Conservation (phyloP, 2,329 filamentous ascomycete species). For the Neocucurbitaria cava region DNA sequence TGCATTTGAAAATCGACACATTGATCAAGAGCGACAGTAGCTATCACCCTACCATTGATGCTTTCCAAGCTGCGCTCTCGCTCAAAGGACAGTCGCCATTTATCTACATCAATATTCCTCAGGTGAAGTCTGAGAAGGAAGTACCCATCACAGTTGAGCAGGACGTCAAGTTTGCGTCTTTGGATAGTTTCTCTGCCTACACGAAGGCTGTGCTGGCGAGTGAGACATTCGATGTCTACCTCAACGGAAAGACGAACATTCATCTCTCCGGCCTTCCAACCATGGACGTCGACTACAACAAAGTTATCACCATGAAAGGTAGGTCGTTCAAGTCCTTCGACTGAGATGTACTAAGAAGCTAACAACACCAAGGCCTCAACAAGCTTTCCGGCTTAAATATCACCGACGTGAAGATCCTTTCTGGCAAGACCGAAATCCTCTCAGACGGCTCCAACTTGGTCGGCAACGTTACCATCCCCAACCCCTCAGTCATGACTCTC, state of each 20-base stretch:
- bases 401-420: slow-evolving; percentile 58
- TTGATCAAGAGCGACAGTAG: slow-evolving; percentile 56
- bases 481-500: slow-evolving; percentile 68
- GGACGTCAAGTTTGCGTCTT: slow-evolving; percentile 51
- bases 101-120: slow-evolving; percentile 55
- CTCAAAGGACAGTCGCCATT: slow-evolving; percentile 54
- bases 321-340: slow-evolving; percentile 6
- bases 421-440: slow-evolving; percentile 42
- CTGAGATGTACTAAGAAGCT: slow-evolving; percentile 1
- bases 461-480: slow-evolving; percentile 67
- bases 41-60: slow-evolving; percentile 62
- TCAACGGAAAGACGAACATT: slow-evolving; percentile 61
- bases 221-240: slow-evolving; percentile 57
- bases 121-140: slow-evolving; percentile 52
- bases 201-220: slow-evolving; percentile 56
- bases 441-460: slow-evolving; percentile 66
- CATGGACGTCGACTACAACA: slow-evolving; percentile 62
- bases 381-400: slow-evolving; percentile 63
- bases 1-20: slow-evolving; percentile 58
- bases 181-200: slow-evolving; percentile 58
- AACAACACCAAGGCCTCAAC: slow-evolving; percentile 58
- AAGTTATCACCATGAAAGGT: slow-evolving; percentile 66
- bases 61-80: slow-evolving; percentile 61
- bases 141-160: slow-evolving; percentile 54
- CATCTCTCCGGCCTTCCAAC: slow-evolving; percentile 59